Evolutionary conservation across 2,329 filamentous ascomycete species (phyloP), one percentile per base, ranked within the genome.

Genomic region (Biscogniauxia mediterranea): DNA sequence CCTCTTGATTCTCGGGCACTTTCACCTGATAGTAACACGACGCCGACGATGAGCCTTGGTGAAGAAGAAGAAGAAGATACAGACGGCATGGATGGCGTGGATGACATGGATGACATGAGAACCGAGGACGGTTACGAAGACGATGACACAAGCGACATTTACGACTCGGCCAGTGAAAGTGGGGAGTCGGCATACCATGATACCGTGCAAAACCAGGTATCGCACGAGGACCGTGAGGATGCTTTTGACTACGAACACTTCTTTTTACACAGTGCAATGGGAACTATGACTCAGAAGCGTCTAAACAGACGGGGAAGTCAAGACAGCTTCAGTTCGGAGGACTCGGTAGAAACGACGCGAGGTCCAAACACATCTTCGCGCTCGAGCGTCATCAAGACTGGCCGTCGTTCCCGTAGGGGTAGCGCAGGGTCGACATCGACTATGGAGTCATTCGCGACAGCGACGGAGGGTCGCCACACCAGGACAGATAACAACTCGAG

Each of bases 191-290:
- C 88, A 6, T 88, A 90, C 69, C 85, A 89, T 68, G 87, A 88
- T 67, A 79, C 83, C 0, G 74, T 82, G 54, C 81, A 85, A 58
- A 82, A 85, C 56, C 83, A 84, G 8, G 78, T 90, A 5, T 92
- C 92, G 0, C 94, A 98, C 70, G 94, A 98, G 77, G 93, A 97
- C 74, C 90, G 94, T 20, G 89, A 93, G 67, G 94, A 98, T 75
- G 93, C 93, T 1, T 98, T 98, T 71, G 94, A 98, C 74, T 98
- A 98, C 65, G 91, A 97, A 74, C 89, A 96, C 73, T 97, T 97
- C 77, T 97, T 97, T 75, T 82, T 97, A 15, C 93, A 97, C 74
- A 96, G 92, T 67, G 92, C 93, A 11, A 89, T 97, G 84, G 93
- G 92, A 5, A 92, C 84, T 2, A 88, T 92, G 71, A 87, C 84